Percentiles rank a stretch among this genome's conserved stretches.
These are phyloP conservation scores for Colletotrichum eremochloae DNA, from an alignment of 2,329 filamentous ascomycete genomes.

Conservation along the genomic window DNA sequence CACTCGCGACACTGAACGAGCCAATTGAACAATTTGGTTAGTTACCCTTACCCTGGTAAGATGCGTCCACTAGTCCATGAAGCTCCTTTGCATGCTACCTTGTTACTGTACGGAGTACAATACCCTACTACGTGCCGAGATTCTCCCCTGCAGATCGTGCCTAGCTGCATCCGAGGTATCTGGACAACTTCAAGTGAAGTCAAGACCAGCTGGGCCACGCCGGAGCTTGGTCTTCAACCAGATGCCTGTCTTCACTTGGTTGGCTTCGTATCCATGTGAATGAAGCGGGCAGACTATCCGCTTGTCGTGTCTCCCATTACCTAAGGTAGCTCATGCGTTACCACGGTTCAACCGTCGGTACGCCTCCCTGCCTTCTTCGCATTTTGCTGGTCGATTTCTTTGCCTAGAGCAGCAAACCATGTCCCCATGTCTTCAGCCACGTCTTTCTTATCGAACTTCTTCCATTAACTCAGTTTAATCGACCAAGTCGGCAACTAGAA, in stretches of 20 bases:
- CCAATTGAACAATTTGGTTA: slow-evolving; percentile 21
- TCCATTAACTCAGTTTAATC: slow-evolving; percentile 24
- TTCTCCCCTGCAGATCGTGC: slow-evolving; percentile 7
- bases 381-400: slow-evolving; percentile 10
- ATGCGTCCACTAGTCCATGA: slow-evolving; percentile 22
- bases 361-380: slow-evolving; percentile 28
- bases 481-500: neutral
- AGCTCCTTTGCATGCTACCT: slow-evolving; percentile 12
- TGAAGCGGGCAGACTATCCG: slow-evolving; percentile 6
- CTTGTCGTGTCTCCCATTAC: slow-evolving; percentile 22
- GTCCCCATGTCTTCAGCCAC: slow-evolving; percentile 38
- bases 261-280: slow-evolving; percentile 2
- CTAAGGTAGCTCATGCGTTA: slow-evolving; percentile 20
- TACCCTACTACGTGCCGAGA: slow-evolving; percentile 4
- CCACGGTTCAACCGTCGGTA: slow-evolving; percentile 10
- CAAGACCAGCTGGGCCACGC: slow-evolving; percentile 20
- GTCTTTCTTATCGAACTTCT: slow-evolving; percentile 9
- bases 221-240: slow-evolving; percentile 28
- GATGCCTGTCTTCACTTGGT: slow-evolving; percentile 10
- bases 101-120: neutral
- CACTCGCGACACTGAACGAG: slow-evolving; percentile 24
- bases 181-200: slow-evolving; percentile 37
- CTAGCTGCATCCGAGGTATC: slow-evolving; percentile 32
- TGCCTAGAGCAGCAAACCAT: slow-evolving; percentile 28
- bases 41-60: slow-evolving; percentile 35